Base-by-base conservation (phyloP, 2,329 filamentous ascomycete species). In the Xylariaceae sp. region DNA sequence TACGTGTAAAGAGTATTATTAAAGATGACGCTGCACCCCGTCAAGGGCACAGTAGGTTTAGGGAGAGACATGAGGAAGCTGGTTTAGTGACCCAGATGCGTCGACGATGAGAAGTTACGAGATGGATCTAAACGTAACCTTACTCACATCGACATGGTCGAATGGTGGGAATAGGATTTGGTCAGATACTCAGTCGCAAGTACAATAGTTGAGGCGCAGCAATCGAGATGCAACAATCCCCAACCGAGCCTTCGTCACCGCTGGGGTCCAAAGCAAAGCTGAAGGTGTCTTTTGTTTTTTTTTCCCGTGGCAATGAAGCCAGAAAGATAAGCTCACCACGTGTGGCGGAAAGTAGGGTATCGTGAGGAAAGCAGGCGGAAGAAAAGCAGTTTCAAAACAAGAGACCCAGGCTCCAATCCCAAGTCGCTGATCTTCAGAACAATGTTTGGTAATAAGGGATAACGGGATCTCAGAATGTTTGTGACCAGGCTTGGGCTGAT, bases 1-100 rank as follows among this genome's bases (percentile, higher is more conserved):
- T 88, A 95, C 37, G 86, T 83, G 70, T 94, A 97, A 42, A 97
- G 80, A 11, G 83, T 89, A 65, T 90, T 83, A 62, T 90, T 75
- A 71, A 88, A 75, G 50, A 96, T 77, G 60, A 86, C 80, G 47
- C 90, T 89, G 69, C 92, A 97, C 60, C 88, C 82, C 65, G 82
- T 79, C 64, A 96, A 71, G 52, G 83, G 73, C 62, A 82, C 76
- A 42, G 78, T 71, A 42, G 90, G 89, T 60, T 81, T 70, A 39
- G 89, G 88, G 45, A 85, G 73, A 61, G 82, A 72, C 89, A 94
- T 94, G 42, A 54, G 67, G 59, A 50, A 47, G 44, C 40, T 36
- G 39, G 41, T 42, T 42, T 22, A 41, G 32, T 27, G 44, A 36
- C n/a, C 12, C 41, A 33, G 22, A 43, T 36, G 17, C 27, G 27